Conservation (phyloP, 306 rosid genomes). For the Cucumis melo region DNA sequence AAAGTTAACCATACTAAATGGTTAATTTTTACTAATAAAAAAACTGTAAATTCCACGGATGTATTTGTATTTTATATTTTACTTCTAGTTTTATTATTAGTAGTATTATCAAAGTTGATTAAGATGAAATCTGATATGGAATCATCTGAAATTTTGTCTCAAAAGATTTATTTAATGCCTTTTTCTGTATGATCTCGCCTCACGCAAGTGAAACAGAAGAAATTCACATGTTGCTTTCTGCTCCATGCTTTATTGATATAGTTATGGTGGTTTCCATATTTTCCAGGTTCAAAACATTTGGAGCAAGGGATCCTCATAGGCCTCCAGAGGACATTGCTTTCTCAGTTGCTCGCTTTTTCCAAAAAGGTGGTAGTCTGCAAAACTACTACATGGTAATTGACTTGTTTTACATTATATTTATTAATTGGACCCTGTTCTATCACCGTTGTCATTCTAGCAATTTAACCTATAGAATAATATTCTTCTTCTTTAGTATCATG, state of each 20-base stretch:
- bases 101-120: background rate
- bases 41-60: background rate
- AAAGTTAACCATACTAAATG: background rate
- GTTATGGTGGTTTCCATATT: constrained; percentile 10
- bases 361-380: constrained; percentile 85
- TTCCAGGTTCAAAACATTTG: constrained; percentile 87
- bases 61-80: background rate
- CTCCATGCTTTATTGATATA: constrained; percentile 1
- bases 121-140: background rate
- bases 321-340: constrained; percentile 85
- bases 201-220: background rate
- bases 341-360: constrained; percentile 93
- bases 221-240: constrained; percentile 2
- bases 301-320: constrained; percentile 87
- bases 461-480: constrained; percentile 3
- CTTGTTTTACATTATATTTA: background rate
- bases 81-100: background rate
- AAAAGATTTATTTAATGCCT: background rate
- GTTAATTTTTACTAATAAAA: background rate
- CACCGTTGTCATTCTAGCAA: background rate
- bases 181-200: background rate
- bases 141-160: background rate
- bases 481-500: constrained; percentile 55
- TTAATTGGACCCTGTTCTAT: background rate
- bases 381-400: constrained; percentile 85